These are phyloP conservation scores for Ophiocordyceps robertsii DNA, from an alignment of 2,329 filamentous ascomycete genomes.

Conservation along the genomic window DNA sequence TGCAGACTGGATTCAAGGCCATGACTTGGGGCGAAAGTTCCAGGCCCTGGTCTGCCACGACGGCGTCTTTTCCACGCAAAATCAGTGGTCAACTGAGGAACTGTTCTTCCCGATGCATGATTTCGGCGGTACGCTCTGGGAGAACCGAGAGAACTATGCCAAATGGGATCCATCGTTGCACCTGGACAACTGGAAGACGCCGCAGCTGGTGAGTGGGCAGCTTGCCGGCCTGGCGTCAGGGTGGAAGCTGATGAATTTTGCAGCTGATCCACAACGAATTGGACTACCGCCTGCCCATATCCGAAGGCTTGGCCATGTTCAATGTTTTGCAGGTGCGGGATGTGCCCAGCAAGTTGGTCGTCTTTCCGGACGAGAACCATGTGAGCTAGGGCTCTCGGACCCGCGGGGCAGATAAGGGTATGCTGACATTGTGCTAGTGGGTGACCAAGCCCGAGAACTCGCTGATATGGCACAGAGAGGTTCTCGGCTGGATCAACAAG, in stretches of 20 bases:
- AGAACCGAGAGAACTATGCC: constrained; percentile 49
- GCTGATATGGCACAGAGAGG: constrained; percentile 77
- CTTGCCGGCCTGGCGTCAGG: background rate
- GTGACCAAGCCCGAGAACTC: constrained; percentile 87
- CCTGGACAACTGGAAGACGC: constrained; percentile 65
- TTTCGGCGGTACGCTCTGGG: constrained; percentile 48
- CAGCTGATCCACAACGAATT: constrained; percentile 70
- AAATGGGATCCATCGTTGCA: constrained; percentile 56
- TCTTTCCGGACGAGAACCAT: constrained; percentile 65
- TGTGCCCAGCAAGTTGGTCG: constrained; percentile 64
- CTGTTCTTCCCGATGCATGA: constrained; percentile 60
- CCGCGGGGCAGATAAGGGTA: no score
- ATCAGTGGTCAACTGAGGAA: constrained; percentile 52
- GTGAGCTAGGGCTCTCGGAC: constrained; percentile 15
- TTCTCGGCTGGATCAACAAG: constrained; percentile 65
- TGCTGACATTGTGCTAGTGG: constrained; percentile 37
- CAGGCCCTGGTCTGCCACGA: constrained; percentile 83
- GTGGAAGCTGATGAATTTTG: background rate
- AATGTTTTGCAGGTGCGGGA: constrained; percentile 68
- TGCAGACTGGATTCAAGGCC: constrained; percentile 77
- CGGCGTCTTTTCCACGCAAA: constrained; percentile 63
- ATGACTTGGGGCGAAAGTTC: constrained; percentile 69
- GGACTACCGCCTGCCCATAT: constrained; percentile 77
- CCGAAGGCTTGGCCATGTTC: constrained; percentile 74
- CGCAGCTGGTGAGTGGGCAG: constrained; percentile 51